These are phyloP conservation scores for Dendrobium catenatum DNA, from an alignment of 106 monocot species.

Conservation along the genomic window DNA sequence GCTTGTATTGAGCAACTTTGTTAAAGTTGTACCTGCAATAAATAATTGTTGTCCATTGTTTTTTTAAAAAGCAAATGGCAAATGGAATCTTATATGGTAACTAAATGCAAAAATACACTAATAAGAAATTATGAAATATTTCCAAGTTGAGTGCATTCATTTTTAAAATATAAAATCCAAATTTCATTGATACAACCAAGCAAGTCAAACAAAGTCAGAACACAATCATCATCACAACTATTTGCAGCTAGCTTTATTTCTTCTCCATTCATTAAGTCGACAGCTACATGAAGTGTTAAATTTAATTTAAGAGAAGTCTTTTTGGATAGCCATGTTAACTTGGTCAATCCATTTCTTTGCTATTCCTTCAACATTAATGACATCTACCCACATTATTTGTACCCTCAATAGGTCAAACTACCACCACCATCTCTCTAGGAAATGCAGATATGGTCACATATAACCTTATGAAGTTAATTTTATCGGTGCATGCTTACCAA, in stretches of 20 bases:
- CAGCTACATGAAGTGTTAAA: neutral
- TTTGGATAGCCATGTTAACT: neutral
- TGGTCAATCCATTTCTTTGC: neutral
- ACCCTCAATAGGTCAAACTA: neutral
- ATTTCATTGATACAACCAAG: neutral
- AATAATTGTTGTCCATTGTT: neutral
- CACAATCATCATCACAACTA: neutral
- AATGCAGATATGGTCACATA: neutral
- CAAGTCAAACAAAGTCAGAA: neutral
- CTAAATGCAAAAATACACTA: neutral
- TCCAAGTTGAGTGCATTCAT: neutral
- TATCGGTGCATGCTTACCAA: conserved; percentile 45
- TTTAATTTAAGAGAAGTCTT: neutral
- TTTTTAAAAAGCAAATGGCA: neutral
- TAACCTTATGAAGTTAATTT: neutral
- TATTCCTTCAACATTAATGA: neutral
- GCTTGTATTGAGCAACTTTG: conserved; percentile 97
- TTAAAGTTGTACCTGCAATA: conserved; percentile 90
- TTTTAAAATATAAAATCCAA: neutral
- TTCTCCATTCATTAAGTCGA: neutral
- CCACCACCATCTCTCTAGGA: neutral
- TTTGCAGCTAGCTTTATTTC: neutral
- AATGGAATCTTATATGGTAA: neutral
- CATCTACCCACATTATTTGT: neutral
- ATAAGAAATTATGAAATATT: neutral